Evolutionary conservation across 441 rosid species (phyloP).

Genomic region (Pelargonium myrrhifolium): DNA sequence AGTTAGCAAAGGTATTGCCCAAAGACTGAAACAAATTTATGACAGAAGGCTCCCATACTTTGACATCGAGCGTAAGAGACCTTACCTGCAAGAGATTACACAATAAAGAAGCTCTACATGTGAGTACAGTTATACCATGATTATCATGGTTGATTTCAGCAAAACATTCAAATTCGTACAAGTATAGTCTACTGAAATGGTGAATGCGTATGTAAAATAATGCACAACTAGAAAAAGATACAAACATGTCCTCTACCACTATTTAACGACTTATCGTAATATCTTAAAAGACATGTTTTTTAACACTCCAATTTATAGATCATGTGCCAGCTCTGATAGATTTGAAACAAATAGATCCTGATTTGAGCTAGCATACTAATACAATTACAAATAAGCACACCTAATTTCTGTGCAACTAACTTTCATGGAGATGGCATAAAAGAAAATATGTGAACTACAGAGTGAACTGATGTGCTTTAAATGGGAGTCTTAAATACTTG

Average conservation of each 20-base stretch:
- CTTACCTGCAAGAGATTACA: slow-evolving; percentile 59
- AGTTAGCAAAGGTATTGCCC: slow-evolving; percentile 88
- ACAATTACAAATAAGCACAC: background rate
- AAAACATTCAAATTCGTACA: background rate
- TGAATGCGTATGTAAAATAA: background rate
- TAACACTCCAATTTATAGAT: no score
- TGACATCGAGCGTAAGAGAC: slow-evolving; percentile 96
- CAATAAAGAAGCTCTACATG: slow-evolving; percentile 14
- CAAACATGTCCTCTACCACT: background rate
- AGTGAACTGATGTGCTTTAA: no score
- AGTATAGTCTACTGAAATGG: background rate
- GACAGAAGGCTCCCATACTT: slow-evolving; percentile 97
- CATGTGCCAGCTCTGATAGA: no score
- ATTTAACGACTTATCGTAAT: background rate
- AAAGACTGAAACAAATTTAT: slow-evolving; percentile 90
- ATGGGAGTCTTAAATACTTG: no score
- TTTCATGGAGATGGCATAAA: background rate
- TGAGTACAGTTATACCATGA: background rate
- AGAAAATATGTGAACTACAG: no score
- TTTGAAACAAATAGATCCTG: background rate
- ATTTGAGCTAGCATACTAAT: background rate
- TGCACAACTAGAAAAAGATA: background rate
- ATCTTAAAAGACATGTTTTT: background rate
- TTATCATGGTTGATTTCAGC: no score
- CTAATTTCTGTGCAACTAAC: background rate